Evolutionary conservation across 2,329 filamentous ascomycete genomes (phyloP), one percentile per base, ranked within the genome.

Genomic region (Geosmithia flava): DNA sequence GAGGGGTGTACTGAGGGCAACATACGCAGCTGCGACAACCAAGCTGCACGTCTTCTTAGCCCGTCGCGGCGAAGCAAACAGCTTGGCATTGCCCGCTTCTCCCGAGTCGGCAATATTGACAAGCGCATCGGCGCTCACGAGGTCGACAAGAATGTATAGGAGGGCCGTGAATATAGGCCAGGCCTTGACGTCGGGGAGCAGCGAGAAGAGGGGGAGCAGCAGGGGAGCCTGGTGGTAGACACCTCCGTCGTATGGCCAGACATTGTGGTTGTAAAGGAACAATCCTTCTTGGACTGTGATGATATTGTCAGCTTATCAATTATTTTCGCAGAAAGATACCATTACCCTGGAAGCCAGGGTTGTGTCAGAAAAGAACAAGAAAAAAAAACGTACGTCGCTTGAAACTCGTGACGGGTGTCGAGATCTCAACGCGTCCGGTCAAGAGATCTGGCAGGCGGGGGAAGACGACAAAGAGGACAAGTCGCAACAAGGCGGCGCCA

Each of bases 381-480:
- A 44, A 19, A 4, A 46, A 23, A 5, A 42, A 67, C 84, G 66
- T 75, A 95, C 90, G 73, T 79, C 93, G 80, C 72, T 97, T 97
- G 78, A 96, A 98, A 76, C 91, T 95, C 57, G 88, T 96, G 44
- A 97, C 85, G 40, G 93, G 91, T 20, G 93, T 98, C 43, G 93
- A 96, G 59, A 98, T 85, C 72, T 98, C 93, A 58, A 96, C 93
- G 61, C 93, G 85, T 54, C 85, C 86, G 19, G 88, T 93, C 53
- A 98, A 75, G 53, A 95, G 75, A 62, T 89, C 82, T 47, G 91
- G 87, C 41, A 98, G 74, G 39, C 78, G 79, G 53, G 93, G 90
- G 62, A 96, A 95, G 50, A 81, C 73, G 50, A 82, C 72, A 62
- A 89, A 90, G 47, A 97, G 77, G 49, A 87, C 68, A 51, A 97